A percentile compares a stretch with the other conserved stretches of the same genome.
Conservation (phyloP, 495 filamentous ascomycete species). For the Hypoxylon fuscum region DNA sequence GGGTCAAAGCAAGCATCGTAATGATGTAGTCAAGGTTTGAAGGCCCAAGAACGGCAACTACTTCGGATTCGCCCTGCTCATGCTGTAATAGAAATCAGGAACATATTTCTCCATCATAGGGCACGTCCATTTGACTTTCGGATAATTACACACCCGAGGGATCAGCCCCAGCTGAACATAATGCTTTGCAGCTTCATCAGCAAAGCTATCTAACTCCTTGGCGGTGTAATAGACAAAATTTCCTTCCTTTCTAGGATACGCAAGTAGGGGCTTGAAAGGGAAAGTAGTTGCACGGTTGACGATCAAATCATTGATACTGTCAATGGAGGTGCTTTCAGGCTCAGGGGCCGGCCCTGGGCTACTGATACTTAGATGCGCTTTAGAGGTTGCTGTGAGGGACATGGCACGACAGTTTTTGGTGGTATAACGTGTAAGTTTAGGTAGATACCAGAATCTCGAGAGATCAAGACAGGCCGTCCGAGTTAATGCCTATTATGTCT, state of each 20-base stretch:
- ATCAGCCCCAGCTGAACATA: conserved; percentile 19
- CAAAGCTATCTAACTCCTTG: conserved; percentile 46
- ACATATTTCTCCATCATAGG: background rate
- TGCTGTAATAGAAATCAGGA: conserved; percentile 26
- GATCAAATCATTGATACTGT: conserved; percentile 45
- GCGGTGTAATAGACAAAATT: conserved; percentile 51
- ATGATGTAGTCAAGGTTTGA: conserved; percentile 57
- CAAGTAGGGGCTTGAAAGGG: conserved; percentile 43
- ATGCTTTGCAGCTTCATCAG: conserved; percentile 44
- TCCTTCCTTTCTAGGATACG: conserved; percentile 43
- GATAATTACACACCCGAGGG: conserved; percentile 19
- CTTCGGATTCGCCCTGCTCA: conserved; percentile 45
- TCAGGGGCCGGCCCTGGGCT: conserved; percentile 2
- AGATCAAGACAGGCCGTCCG: background rate
- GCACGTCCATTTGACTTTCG: background rate
- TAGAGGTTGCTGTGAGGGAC: conserved; percentile 20
- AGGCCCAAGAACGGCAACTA: conserved; percentile 54
- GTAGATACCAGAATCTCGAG: background rate
- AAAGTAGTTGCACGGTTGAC: conserved; percentile 37
- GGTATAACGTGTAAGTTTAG: background rate
- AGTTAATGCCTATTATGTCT: conserved; percentile 1
- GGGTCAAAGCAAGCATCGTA: conserved; percentile 52
- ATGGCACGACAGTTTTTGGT: background rate
- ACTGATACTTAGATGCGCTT: background rate
- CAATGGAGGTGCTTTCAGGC: conserved; percentile 12